Evolutionary conservation across 2,329 filamentous ascomycete genomes (phyloP).

Genomic region (Ramularia collo-cygni): DNA sequence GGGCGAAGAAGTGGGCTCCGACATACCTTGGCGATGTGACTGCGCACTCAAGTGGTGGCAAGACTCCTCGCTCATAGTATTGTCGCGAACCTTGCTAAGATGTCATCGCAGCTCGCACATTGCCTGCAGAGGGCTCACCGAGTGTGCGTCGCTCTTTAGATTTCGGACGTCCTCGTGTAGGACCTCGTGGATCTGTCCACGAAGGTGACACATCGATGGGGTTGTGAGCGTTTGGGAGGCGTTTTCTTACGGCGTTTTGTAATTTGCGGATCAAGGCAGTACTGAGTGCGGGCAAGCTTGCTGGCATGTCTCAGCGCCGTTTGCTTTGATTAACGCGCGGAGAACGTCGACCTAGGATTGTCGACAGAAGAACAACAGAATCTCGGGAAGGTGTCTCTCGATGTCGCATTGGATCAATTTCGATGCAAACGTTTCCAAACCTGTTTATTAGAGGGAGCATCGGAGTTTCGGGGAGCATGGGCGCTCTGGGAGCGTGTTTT

Average conservation of each 20-base stretch:
- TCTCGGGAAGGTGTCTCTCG: constrained; percentile 5
- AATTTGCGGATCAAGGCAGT: neutral
- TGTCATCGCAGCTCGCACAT: constrained; percentile 6
- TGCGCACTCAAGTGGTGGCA: constrained; percentile 23
- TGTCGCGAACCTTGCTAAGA: constrained; percentile 13
- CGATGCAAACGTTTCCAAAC: constrained; percentile 2
- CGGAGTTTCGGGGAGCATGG: constrained; percentile 8
- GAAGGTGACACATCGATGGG: constrained; percentile 11
- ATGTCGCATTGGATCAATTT: constrained; percentile 5
- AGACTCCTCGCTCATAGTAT: constrained; percentile 27
- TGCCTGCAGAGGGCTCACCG: constrained; percentile 6
- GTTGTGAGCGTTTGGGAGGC: constrained; percentile 10
- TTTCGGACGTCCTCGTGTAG: constrained; percentile 7
- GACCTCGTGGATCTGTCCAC: constrained; percentile 9
- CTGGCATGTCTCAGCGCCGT: constrained; percentile 5
- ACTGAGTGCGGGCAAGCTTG: constrained; percentile 10
- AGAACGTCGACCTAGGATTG: constrained; percentile 3
- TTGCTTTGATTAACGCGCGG: neutral
- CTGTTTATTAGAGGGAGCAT: constrained; percentile 6
- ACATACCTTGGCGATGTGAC: constrained; percentile 28
- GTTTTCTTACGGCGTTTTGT: constrained; percentile 13
- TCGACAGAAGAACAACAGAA: constrained; percentile 3
- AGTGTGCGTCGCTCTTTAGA: constrained; percentile 13
- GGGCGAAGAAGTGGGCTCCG: constrained; percentile 61
- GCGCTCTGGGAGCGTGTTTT: neutral